These are phyloP conservation scores for Solanum infundibuliforme DNA, from an alignment of 257 asterid genomes.

Conservation along the genomic window DNA sequence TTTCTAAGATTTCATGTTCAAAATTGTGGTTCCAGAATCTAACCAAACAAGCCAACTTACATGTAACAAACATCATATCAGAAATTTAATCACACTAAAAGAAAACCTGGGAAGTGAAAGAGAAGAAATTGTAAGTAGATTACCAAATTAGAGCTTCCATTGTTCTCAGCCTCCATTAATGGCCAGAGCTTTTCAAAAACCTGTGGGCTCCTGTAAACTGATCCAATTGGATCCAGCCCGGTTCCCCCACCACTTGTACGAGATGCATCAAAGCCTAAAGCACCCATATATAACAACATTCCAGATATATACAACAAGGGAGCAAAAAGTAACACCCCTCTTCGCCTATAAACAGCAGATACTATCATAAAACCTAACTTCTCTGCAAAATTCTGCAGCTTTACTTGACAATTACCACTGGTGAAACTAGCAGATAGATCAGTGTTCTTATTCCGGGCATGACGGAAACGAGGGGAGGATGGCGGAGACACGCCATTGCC, in stretches of 20 bases:
- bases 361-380: constrained; percentile 61
- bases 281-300: constrained; percentile 91
- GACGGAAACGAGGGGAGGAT: constrained; percentile 71
- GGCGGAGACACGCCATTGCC: constrained; percentile 79
- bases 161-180: constrained; percentile 76
- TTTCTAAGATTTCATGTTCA: background rate
- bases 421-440: constrained; percentile 16
- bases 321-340: constrained; percentile 85
- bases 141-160: constrained; percentile 70
- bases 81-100: background rate
- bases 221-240: constrained; percentile 51
- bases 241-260: constrained; percentile 18
- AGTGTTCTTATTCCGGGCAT: constrained; percentile 34
- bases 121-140: background rate
- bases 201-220: constrained; percentile 83
- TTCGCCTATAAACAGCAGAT: constrained; percentile 58
- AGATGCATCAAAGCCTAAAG: constrained; percentile 50
- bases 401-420: constrained; percentile 29
- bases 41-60: background rate
- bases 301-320: constrained; percentile 85
- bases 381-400: constrained; percentile 56
- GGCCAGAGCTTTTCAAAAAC: constrained; percentile 94
- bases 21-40: background rate
- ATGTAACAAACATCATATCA: background rate
- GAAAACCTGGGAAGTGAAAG: background rate